These are phyloP conservation scores for Hibiscus syriacus DNA, from an alignment of 345 rosid species.

Conservation along the genomic window DNA sequence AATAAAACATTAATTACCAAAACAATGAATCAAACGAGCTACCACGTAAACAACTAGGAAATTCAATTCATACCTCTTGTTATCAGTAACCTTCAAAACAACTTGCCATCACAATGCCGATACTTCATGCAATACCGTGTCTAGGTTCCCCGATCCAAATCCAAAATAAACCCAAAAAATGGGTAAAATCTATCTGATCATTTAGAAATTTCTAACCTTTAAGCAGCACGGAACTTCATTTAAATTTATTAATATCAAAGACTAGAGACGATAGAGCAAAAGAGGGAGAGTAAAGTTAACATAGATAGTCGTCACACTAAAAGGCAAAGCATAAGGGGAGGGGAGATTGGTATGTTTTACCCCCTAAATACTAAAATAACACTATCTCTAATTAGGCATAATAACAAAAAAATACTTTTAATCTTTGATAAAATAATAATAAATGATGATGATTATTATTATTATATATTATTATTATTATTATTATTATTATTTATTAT, in stretches of 20 bases:
- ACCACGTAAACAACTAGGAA: background rate
- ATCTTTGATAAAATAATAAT: too few species aligned
- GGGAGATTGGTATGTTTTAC: too few species aligned
- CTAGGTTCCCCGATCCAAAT: constrained; percentile 30
- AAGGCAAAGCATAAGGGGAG: too few species aligned
- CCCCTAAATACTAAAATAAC: too few species aligned
- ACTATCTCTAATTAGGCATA: too few species aligned
- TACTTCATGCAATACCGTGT: constrained; percentile 90
- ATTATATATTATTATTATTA: too few species aligned
- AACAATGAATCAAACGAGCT: constrained; percentile 1
- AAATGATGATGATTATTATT: too few species aligned
- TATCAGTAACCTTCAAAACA: constrained; percentile 98
- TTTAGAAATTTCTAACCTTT: background rate
- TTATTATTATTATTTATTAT: too few species aligned
- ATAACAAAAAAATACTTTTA: too few species aligned
- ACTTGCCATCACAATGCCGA: constrained; percentile 84
- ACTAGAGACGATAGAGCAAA: background rate
- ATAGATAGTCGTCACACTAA: too few species aligned
- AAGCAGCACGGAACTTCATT: background rate
- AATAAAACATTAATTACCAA: background rate
- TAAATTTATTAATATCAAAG: background rate
- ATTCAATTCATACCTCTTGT: constrained; percentile 55
- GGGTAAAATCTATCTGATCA: background rate
- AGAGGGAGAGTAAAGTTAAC: constrained; percentile 11
- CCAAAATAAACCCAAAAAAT: background rate